These are phyloP conservation scores for Cruciata laevipes DNA, from an alignment of 257 asterid genomes.

Conservation along the genomic window DNA sequence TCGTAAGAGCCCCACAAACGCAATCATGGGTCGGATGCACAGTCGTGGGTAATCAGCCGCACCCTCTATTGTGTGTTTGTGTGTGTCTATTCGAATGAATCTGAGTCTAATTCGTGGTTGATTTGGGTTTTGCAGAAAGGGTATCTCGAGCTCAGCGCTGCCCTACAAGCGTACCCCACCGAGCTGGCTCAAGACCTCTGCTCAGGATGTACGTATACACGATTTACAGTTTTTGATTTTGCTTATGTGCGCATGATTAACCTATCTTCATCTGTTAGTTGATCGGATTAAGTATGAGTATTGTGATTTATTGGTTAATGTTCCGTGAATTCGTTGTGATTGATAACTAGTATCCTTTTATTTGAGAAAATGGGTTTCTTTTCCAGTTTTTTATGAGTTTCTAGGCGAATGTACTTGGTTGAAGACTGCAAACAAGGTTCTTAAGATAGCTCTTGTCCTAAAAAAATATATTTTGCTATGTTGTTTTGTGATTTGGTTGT, in stretches of 20 bases:
- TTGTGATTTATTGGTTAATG: too few species aligned
- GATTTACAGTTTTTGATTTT: too few species aligned
- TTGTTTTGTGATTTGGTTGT: too few species aligned
- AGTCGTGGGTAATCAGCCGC: slow-evolving; percentile 53
- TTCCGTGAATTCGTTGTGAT: not conserved
- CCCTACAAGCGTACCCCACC: slow-evolving; percentile 91
- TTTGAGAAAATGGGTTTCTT: not conserved
- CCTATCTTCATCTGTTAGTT: not conserved
- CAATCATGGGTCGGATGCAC: slow-evolving; percentile 80
- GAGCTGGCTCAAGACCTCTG: slow-evolving; percentile 66
- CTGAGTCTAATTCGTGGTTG: not conserved
- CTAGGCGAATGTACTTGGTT: too few species aligned
- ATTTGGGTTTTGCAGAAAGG: slow-evolving; percentile 48
- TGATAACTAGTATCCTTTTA: not conserved
- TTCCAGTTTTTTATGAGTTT: not conserved
- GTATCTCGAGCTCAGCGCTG: slow-evolving; percentile 77
- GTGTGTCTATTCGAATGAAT: not conserved
- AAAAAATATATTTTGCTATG: too few species aligned
- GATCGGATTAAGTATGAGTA: too few species aligned
- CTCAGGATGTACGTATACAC: slow-evolving; percentile 23
- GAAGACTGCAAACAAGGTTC: too few species aligned
- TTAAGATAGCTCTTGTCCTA: too few species aligned
- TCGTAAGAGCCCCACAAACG: not conserved
- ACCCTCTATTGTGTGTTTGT: not conserved
- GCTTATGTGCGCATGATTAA: not conserved